A percentile compares a stretch with the other conserved stretches of the same genome.
These are phyloP conservation scores for Sugiyamaella mastotermitis DNA, from an alignment of 805 yeast species.

Conservation along the genomic window DNA sequence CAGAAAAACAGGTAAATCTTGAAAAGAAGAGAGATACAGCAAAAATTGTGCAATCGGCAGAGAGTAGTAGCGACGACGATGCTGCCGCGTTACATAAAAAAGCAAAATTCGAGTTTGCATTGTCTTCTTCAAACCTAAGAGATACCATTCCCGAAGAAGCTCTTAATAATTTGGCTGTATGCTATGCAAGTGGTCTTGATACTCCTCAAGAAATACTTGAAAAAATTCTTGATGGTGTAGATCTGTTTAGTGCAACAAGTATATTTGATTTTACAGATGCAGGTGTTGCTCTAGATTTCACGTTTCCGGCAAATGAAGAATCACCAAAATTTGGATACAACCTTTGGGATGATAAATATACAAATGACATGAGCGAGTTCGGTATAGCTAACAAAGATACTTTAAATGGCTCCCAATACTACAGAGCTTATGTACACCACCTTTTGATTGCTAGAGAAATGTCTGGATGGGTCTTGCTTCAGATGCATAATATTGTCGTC, in stretches of 20 bases:
- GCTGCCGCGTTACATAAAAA: slow-evolving; percentile 3
- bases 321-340: slow-evolving; percentile 21
- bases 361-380: slow-evolving; percentile 27
- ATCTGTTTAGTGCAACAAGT: slow-evolving; percentile 30
- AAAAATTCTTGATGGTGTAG: slow-evolving; percentile 29
- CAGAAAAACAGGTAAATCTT: slow-evolving; percentile 10
- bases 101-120: too few relatives aligned
- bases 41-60: background rate
- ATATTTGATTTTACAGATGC: slow-evolving; percentile 29
- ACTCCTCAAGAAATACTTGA: slow-evolving; percentile 32
- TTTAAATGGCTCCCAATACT: slow-evolving; percentile 23
- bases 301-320: slow-evolving; percentile 20
- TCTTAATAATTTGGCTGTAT: background rate
- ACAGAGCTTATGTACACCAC: slow-evolving; percentile 38
- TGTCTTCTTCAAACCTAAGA: too few relatives aligned
- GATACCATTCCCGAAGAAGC: background rate
- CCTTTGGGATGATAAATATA: slow-evolving; percentile 28
- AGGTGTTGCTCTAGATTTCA: slow-evolving; percentile 34
- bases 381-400: slow-evolving; percentile 13
- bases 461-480: slow-evolving; percentile 38
- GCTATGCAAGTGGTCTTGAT: slow-evolving; percentile 19
- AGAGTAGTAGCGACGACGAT: slow-evolving; percentile 1
- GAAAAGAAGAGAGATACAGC: slow-evolving; percentile 8
- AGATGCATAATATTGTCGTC: slow-evolving; percentile 33
- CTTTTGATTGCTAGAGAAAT: slow-evolving; percentile 36